phyloP scores from a whole-genome alignment of 2,329 filamentous ascomycete genomes.

The Ceratocystis variospora region DNA sequence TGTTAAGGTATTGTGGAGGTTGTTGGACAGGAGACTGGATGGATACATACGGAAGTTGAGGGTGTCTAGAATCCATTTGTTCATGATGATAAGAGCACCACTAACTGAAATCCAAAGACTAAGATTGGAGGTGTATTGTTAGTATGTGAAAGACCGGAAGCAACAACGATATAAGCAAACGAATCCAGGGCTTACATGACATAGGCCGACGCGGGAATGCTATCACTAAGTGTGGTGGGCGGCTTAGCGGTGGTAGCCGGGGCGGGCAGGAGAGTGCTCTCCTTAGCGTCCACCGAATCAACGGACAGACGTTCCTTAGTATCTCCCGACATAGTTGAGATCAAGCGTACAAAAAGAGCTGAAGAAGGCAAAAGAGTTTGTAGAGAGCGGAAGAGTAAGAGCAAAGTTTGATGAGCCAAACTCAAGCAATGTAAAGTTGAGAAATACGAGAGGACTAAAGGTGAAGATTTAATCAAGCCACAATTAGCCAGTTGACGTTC shows the following conservation, averaged over 20 bases:
- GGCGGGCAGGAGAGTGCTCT: slow-evolving; percentile 31
- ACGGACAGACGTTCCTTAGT: slow-evolving; percentile 77
- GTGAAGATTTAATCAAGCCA: background rate
- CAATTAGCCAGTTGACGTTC: too few species aligned
- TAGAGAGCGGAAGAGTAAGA: background rate
- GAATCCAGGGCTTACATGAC: slow-evolving; percentile 51
- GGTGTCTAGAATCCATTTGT: slow-evolving; percentile 93
- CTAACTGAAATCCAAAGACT: slow-evolving; percentile 71
- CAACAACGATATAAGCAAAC: too few species aligned
- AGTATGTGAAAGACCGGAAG: background rate
- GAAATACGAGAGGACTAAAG: background rate
- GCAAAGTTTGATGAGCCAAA: too few species aligned
- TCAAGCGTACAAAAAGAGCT: slow-evolving; percentile 11
- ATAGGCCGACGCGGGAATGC: slow-evolving; percentile 73
- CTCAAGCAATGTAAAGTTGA: background rate
- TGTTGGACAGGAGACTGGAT: background rate
- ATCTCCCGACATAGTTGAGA: slow-evolving; percentile 36
- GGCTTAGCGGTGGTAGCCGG: slow-evolving; percentile 67
- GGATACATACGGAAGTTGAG: slow-evolving; percentile 50
- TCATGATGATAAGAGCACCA: slow-evolving; percentile 93
- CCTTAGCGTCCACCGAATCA: slow-evolving; percentile 51
- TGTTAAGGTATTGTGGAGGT: too few species aligned
- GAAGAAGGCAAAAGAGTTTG: slow-evolving; percentile 18
- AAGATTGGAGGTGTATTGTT: background rate
- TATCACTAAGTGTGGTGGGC: slow-evolving; percentile 52